Evolutionary conservation across 768 basidiomycete genomes (phyloP).

Genomic region (Gloeophyllum trabeum): DNA sequence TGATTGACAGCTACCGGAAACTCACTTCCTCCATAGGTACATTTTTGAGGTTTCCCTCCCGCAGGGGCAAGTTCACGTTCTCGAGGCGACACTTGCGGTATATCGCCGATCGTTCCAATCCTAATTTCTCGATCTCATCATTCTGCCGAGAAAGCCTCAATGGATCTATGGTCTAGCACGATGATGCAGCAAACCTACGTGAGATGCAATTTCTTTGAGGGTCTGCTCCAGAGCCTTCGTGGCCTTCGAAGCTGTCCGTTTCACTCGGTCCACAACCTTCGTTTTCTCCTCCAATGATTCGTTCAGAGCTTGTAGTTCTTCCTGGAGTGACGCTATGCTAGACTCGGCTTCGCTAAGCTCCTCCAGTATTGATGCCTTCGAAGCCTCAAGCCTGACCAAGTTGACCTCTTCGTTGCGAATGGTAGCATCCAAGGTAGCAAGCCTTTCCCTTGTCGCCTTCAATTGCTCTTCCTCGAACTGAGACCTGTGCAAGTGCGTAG

Average conservation of each 20-base stretch:
- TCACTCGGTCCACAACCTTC: conserved; percentile 64
- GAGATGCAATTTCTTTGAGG: conserved; percentile 79
- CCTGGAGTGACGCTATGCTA: conserved; percentile 41
- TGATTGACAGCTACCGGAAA: background rate
- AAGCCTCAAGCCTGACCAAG: conserved; percentile 39
- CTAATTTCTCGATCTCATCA: conserved; percentile 85
- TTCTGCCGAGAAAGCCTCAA: conserved; percentile 30
- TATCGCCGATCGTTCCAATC: conserved; percentile 72
- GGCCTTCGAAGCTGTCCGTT: conserved; percentile 58
- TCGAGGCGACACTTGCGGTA: conserved; percentile 93
- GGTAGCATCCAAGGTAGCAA: conserved; percentile 40
- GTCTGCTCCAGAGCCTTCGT: conserved; percentile 75
- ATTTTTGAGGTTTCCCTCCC: conserved; percentile 64
- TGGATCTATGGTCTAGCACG: background rate
- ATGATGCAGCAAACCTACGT: conserved; percentile 35
- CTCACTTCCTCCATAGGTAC: conserved; percentile 93
- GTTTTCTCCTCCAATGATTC: conserved; percentile 64
- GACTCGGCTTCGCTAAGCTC: conserved; percentile 53
- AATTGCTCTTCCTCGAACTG: conserved; percentile 79
- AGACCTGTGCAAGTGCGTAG: conserved; percentile 32
- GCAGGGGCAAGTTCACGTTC: conserved; percentile 75
- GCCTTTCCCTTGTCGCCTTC: conserved; percentile 48
- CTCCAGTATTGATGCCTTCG: conserved; percentile 39
- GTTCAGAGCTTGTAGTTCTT: conserved; percentile 49
- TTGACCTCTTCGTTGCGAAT: conserved; percentile 41